Evolutionary conservation across 225 moss, liverwort and hornwort genomes (phyloP), one percentile per base, ranked within the genome.

Genomic region (Neckera pumila): DNA sequence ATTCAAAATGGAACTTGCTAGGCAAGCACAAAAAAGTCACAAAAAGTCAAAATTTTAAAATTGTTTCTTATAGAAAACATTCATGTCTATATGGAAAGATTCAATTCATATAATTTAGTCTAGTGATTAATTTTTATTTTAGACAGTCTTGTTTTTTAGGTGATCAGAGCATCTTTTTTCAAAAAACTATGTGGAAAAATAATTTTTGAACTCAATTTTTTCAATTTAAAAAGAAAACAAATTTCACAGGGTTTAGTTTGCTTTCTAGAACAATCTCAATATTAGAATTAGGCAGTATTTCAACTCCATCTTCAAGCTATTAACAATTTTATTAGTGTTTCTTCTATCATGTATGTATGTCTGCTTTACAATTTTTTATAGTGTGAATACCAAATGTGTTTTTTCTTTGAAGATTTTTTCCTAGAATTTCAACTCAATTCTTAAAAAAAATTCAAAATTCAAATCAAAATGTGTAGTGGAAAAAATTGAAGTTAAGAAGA

Each of bases 1-100:
- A 0, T 0, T 51, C 53, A 34, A 53, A 34, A 53, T 53, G 2
- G 4, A 51, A 0, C 20, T 75, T 0, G 2, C 2, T 3, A 0
- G 7, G 3, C 2, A 17, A 49, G 1, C 0, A 33, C 5, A 51
- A 76, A 51, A 71, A 21, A 21, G 33, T 19, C 3, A 13, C 11
- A 2, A 15, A 42, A 42, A 26, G 5, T 13, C 2, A 20, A 31
- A 74, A 18, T 0, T 3, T 18, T 10, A 12, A 13, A 12, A 33
- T 7, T 31, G 2, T 31, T 74, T 74, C 1, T 11, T 0, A 30
- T 4, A 33, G 0, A 53, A 51, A 53, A 20, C 0, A 21, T 34
- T 14, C 5, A 51, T 51, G 27, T 27, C 28, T 72, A 21, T 2
- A 49, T 45, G 4, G 5, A 73, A 28, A 28, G 7, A 27, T 16